A percentile compares a stretch with the other conserved stretches of the same genome.
phyloP scores from a whole-genome alignment of 192 early-diverging fungal genomes.

The Coemansia guatemalensis region DNA sequence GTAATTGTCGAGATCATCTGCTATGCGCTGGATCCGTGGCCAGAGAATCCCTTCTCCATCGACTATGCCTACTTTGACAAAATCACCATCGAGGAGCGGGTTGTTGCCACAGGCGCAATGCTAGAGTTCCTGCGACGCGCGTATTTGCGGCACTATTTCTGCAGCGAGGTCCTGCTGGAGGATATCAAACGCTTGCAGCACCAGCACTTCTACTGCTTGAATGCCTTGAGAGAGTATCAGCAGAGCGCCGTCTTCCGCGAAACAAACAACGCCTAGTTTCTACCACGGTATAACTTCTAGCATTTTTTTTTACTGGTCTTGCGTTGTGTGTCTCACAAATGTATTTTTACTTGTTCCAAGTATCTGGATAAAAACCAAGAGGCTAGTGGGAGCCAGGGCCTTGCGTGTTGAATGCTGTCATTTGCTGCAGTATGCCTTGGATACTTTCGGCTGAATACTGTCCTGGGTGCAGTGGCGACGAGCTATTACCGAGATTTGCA shows the following conservation, averaged over 20 bases:
- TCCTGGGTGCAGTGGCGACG: background rate
- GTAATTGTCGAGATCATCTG: constrained; percentile 69
- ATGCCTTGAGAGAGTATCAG: constrained; percentile 40
- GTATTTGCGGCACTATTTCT: constrained; percentile 56
- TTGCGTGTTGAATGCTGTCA: constrained; percentile 13
- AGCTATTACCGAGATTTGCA: background rate
- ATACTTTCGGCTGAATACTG: constrained; percentile 15
- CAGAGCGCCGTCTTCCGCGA: constrained; percentile 22
- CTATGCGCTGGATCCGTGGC: constrained; percentile 56
- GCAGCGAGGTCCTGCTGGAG: constrained; percentile 45
- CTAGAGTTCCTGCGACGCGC: constrained; percentile 64
- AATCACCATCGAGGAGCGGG: constrained; percentile 63
- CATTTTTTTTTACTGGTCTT: background rate
- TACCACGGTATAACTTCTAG: background rate
- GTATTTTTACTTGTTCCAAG: background rate
- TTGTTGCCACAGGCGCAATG: constrained; percentile 66
- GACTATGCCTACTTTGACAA: constrained; percentile 61
- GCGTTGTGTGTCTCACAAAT: background rate
- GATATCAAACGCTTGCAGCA: constrained; percentile 46
- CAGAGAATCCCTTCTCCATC: constrained; percentile 67
- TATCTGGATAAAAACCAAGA: background rate
- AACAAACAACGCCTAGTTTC: background rate
- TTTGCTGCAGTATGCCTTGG: constrained; percentile 15
- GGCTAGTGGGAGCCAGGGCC: background rate
- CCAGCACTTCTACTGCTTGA: constrained; percentile 43